Base-by-base conservation (phyloP, 2,329 filamentous ascomycete species). In the Alternaria conjuncta region DNA sequence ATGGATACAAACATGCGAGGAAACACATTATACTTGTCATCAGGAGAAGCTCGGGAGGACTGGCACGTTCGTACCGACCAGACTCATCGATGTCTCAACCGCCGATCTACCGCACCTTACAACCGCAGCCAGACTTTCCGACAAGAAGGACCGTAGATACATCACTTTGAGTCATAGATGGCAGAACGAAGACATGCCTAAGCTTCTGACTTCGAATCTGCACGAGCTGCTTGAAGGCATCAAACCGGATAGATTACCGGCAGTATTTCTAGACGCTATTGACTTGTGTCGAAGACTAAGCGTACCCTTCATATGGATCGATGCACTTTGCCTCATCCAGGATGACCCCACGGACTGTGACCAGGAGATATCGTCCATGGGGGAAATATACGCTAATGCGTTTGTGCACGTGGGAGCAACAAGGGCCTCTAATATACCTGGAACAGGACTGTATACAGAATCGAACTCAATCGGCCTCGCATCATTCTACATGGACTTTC, bases 141-240 rank as follows among this genome's bases (percentile, higher is more conserved):
- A 36, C 7, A 2, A n/a, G 32, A 36, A n/a, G 32, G 32, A 36
- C 32, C 7, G 7, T 9, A 36, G 32, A 3, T 36, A 36, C 32
- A n/a, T 36, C 15, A n/a, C 32, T 2, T n/a, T 36, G 32, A 36
- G 32, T 36, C 32, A 36, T 15, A 36, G 32, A 5, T 36, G 32
- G 32, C 32, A 36, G 32, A 36, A n/a, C 4, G 32, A 3, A n/a
- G 13, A n/a, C 7, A 36, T 36, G 32, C 32, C 32, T 5, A 36
- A 36, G 32, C 32, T 36, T 9, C 15, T 36, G 4, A 36, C 4
- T 36, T 36, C 32, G 7, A 36, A 36, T 36, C 32, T 36, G 0
- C 13, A 36, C 7, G 32, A n/a, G 0, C 0, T 36, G 0, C 32
- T n/a, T 36, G 15, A 3, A 36, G 32, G 0, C 0, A 36, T 36